Evolutionary conservation across 2,329 filamentous ascomycete genomes (phyloP).

Genomic region (Exophiala lecanii-corni): DNA sequence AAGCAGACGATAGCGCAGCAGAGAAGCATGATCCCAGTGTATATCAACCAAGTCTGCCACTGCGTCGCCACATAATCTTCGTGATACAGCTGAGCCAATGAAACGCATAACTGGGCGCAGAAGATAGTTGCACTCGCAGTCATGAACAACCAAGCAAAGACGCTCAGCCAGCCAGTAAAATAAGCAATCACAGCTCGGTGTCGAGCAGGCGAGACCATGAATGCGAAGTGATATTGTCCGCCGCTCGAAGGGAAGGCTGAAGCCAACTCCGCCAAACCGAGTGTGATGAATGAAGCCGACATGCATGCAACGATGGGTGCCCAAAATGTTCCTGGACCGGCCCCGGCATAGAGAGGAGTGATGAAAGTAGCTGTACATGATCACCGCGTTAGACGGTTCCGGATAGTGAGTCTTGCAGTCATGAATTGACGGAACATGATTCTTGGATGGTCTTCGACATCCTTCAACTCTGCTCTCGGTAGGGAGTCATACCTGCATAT

Average conservation of each 20-base stretch:
- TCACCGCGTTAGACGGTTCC: no score
- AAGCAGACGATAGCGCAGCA: conserved; percentile 14
- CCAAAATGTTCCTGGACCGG: conserved; percentile 25
- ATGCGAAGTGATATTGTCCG: conserved; percentile 33
- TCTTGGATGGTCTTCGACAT: no score
- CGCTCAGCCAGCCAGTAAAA: conserved; percentile 28
- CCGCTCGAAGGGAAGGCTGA: conserved; percentile 28
- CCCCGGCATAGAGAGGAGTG: conserved; percentile 25
- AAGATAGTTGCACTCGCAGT: conserved; percentile 24
- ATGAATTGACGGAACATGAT: no score
- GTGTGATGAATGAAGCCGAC: conserved; percentile 21
- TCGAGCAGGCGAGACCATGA: conserved; percentile 23
- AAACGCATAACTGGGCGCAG: conserved; percentile 18
- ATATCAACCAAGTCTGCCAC: conserved; percentile 29
- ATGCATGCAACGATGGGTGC: conserved; percentile 25
- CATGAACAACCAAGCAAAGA: conserved; percentile 26
- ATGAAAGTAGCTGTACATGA: no score
- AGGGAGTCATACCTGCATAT: conserved; percentile 25
- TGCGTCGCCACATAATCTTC: conserved; percentile 17
- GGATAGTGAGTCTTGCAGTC: no score
- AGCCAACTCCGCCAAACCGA: conserved; percentile 26
- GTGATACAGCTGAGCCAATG: conserved; percentile 19
- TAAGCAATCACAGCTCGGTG: conserved; percentile 22
- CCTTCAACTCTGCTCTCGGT: no score
- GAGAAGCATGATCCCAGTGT: conserved; percentile 13